Percentiles rank a stretch among this genome's conserved stretches.
These are phyloP conservation scores for Pythium utonaiense DNA, from an alignment of 352 stramenopile species.

Conservation along the genomic window DNA sequence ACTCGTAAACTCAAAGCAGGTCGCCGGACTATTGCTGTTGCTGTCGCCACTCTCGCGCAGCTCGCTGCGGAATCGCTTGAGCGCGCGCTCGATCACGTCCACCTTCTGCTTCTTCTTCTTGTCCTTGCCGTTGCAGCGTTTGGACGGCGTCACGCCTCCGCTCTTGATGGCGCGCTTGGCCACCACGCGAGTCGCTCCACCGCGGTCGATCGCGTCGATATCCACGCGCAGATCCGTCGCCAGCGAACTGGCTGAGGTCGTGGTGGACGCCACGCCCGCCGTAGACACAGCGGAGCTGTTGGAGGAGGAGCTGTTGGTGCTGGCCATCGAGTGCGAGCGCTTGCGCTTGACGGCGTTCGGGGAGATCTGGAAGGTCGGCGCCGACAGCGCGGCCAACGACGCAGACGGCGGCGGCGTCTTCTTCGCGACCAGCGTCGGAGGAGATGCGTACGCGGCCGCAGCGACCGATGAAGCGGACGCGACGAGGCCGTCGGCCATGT, in stretches of 20 bases:
- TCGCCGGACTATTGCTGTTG: not conserved
- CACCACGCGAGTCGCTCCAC: not conserved
- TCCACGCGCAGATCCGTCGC: slow-evolving; percentile 15
- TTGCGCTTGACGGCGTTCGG: slow-evolving; percentile 56
- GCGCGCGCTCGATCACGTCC: slow-evolving; percentile 56
- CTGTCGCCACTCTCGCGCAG: slow-evolving; percentile 23
- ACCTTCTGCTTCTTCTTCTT: slow-evolving; percentile 55
- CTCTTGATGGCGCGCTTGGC: slow-evolving; percentile 24
- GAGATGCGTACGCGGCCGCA: not conserved
- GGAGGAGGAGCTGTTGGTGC: slow-evolving; percentile 7
- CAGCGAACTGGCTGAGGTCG: not conserved
- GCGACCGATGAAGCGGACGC: not conserved
- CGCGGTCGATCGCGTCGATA: slow-evolving; percentile 13
- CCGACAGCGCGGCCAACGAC: not conserved
- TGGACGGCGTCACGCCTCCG: slow-evolving; percentile 37
- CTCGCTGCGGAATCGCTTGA: slow-evolving; percentile 46
- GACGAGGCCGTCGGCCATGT: not conserved
- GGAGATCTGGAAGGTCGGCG: slow-evolving; percentile 31
- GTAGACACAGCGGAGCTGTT: slow-evolving; percentile 21
- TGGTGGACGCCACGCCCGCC: not conserved
- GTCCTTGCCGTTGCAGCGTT: slow-evolving; percentile 46
- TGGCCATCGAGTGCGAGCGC: slow-evolving; percentile 45
- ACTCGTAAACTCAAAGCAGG: slow-evolving; percentile 57
- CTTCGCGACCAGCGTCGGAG: not conserved
- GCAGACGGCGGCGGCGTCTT: slow-evolving; percentile 4